A percentile compares a stretch with the other conserved stretches of the same genome.
Conservation (phyloP, 169 alveolate genomes). For the Cryptosporidium bovis region DNA sequence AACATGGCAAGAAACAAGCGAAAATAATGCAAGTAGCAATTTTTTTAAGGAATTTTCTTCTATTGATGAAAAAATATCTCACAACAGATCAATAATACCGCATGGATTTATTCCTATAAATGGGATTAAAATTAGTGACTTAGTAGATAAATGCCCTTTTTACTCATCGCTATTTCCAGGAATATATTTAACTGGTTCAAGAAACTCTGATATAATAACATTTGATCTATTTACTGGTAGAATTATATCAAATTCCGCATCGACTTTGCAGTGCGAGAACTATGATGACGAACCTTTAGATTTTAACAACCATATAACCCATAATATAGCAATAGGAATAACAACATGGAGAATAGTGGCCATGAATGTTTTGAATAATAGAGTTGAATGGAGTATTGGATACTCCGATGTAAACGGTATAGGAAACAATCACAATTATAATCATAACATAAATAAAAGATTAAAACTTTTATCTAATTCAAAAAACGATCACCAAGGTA, state of each 20-base stretch:
- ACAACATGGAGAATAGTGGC: conserved; percentile 61
- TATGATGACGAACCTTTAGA: conserved; percentile 14
- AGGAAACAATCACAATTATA: not conserved
- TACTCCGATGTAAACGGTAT: conserved; percentile 49
- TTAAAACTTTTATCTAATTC: too few relatives aligned
- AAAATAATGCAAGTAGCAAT: not conserved
- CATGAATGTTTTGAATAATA: conserved; percentile 9
- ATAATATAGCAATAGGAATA: conserved; percentile 45
- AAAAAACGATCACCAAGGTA: not conserved
- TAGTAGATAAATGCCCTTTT: conserved; percentile 68
- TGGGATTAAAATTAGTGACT: conserved; percentile 27
- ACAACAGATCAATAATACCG: conserved; percentile 14
- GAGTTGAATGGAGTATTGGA: conserved; percentile 49
- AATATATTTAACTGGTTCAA: conserved; percentile 56
- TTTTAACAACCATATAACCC: not conserved
- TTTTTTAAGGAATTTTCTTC: not conserved
- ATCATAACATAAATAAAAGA: not conserved
- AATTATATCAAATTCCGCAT: conserved; percentile 60
- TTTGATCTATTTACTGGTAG: conserved; percentile 64
- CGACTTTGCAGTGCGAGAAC: conserved; percentile 39
- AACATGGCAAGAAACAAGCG: not conserved
- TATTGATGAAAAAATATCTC: conserved; percentile 9
- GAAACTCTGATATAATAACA: conserved; percentile 48
- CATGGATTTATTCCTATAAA: conserved; percentile 46
- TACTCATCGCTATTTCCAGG: conserved; percentile 70